These are phyloP conservation scores for Clarireedia hainanense DNA, from an alignment of 2,329 filamentous ascomycete species.

Conservation along the genomic window DNA sequence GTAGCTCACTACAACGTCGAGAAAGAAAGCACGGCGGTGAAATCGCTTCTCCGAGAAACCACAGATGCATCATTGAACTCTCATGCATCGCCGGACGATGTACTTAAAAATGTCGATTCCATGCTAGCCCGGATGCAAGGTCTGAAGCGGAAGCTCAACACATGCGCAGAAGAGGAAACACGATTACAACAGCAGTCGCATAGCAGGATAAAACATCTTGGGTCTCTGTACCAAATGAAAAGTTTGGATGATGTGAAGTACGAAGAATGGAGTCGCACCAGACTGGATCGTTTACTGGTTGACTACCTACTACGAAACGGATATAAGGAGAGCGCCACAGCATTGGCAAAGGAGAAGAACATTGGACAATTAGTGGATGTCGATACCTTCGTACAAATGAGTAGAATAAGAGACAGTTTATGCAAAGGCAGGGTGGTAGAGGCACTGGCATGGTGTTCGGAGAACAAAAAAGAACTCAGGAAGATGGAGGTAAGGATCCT, in stretches of 20 bases:
- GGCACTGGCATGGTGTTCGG: slow-evolving; percentile 81
- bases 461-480: slow-evolving; percentile 87
- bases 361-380: slow-evolving; percentile 82
- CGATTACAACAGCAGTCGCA: slow-evolving; percentile 67
- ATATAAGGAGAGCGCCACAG: slow-evolving; percentile 68
- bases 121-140: slow-evolving; percentile 82
- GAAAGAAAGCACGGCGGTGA: slow-evolving; percentile 57
- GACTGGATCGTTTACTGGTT: slow-evolving; percentile 79
- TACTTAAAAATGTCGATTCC: slow-evolving; percentile 72
- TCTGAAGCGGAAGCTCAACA: slow-evolving; percentile 78
- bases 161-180: slow-evolving; percentile 71
- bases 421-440: slow-evolving; percentile 63
- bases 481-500: slow-evolving; percentile 62
- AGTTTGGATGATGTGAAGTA: slow-evolving; percentile 88
- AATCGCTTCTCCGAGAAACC: slow-evolving; percentile 52
- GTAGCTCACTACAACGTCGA: slow-evolving; percentile 71
- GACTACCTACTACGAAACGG: slow-evolving; percentile 85
- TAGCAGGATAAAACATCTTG: slow-evolving; percentile 71
- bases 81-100: slow-evolving; percentile 62
- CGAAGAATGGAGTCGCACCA: slow-evolving; percentile 76
- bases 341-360: slow-evolving; percentile 64
- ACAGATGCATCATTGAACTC: slow-evolving; percentile 34
- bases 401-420: slow-evolving; percentile 67
- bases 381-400: slow-evolving; percentile 78
- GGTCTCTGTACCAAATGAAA: slow-evolving; percentile 71